Conservation (phyloP, 1,284 basidiomycete genomes). For the Ceratobasidium sp. region DNA sequence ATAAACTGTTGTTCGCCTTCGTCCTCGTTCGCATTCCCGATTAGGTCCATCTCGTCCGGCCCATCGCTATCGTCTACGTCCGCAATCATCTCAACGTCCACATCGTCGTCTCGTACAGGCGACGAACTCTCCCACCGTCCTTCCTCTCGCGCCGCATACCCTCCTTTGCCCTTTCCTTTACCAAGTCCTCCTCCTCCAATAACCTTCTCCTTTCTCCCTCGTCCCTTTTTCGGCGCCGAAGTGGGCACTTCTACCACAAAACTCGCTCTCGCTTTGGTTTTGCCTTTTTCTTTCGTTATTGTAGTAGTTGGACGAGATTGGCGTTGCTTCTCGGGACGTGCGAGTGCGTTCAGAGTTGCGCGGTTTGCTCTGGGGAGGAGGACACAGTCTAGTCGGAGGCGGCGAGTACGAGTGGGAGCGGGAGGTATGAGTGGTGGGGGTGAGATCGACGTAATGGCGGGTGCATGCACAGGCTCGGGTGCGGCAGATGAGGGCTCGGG, state of each 20-base stretch:
- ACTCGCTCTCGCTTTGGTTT: neutral
- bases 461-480: too few relatives aligned
- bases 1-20: too few relatives aligned
- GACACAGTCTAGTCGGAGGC: constrained; percentile 32
- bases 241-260: neutral
- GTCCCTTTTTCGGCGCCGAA: neutral
- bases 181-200: neutral
- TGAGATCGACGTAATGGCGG: too few relatives aligned
- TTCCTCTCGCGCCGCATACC: constrained; percentile 14
- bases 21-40: neutral
- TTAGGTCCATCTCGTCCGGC: neutral
- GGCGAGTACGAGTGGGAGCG: neutral
- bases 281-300: neutral
- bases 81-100: neutral
- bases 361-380: constrained; percentile 20
- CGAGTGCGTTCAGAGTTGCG: neutral
- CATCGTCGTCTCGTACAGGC: neutral
- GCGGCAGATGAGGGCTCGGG: too few relatives aligned
- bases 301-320: neutral
- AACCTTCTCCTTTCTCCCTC: constrained; percentile 6
- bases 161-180: constrained; percentile 7
- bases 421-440: too few relatives aligned
- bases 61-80: neutral
- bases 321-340: neutral
- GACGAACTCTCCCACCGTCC: constrained; percentile 15